Evolutionary conservation across 352 stramenopile species (phyloP), one percentile per base, ranked within the genome.

Genomic region (Stephanocyclus meneghinianus): DNA sequence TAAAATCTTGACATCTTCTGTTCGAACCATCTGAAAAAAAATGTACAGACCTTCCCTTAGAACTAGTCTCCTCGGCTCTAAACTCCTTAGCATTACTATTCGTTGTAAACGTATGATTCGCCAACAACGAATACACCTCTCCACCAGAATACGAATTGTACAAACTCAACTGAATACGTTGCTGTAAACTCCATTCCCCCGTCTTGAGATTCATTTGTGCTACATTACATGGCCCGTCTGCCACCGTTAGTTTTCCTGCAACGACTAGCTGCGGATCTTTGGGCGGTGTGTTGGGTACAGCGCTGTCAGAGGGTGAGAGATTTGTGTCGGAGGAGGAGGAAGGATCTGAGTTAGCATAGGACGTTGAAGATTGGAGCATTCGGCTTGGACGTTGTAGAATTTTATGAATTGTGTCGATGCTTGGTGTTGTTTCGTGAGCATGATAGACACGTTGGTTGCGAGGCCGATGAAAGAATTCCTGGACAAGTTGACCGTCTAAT

Each of bases 131-230:
- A 71, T 92, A 94, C 0, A 94, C 89, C 75, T 92, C 87, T 37
- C 89, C 89, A 29, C 89, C 89, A 35, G 83, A 91, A 69, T 94
- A 94, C 8, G 85, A 92, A 75, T 91, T 94, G 66, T 94, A 94
- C 9, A 92, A 77, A 61, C 75, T 89, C 26, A 93, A 81, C 80
- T 92, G 89, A 66, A 93, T 91, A 10, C 89, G 71, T 69, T 92
- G 81, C 40, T 66, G 71, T 11, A 91, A 68, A 65, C 83, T 92
- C 89, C 89, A 93, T 60, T 87, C 51, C 3, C 84, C 78, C 35
- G 71, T 84, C 69, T 84, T 82, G n/a, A 93, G 69, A 76, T 91
- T 85, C 47, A 88, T 82, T 74, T 93, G 85, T 9, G 85, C 89
- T 71, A 93, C 87, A 64, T 93, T 93, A 63, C 89, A 93, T 51